Conservation (phyloP, 371 early-diverging fungal genomes). For the Chytridiales sp. region DNA sequence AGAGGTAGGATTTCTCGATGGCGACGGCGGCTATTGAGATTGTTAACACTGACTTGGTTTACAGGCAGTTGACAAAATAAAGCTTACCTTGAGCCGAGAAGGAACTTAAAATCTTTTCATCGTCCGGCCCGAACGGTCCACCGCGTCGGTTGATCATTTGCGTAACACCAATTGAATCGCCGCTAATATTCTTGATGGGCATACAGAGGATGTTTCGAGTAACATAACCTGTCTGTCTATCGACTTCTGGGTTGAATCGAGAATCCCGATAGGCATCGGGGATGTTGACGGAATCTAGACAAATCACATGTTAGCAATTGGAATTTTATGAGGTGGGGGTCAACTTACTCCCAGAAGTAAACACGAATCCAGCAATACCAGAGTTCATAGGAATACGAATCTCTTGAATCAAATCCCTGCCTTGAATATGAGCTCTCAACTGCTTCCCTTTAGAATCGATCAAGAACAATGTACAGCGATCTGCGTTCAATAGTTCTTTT, state of each 20-base stretch:
- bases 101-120: slow-evolving; percentile 44
- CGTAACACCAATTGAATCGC: slow-evolving; percentile 43
- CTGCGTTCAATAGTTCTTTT: slow-evolving; percentile 41
- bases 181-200: slow-evolving; percentile 46
- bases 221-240: slow-evolving; percentile 44
- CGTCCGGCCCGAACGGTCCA: slow-evolving; percentile 37
- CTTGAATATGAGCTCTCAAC: slow-evolving; percentile 39
- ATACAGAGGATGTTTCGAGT: slow-evolving; percentile 49
- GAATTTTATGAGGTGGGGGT: background rate
- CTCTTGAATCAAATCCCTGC: slow-evolving; percentile 37
- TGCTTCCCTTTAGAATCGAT: slow-evolving; percentile 36
- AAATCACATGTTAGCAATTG: background rate
- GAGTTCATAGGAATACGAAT: slow-evolving; percentile 39
- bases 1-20: slow-evolving; percentile 47
- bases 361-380: slow-evolving; percentile 47
- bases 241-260: slow-evolving; percentile 46
- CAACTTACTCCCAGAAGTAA: slow-evolving; percentile 36
- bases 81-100: slow-evolving; percentile 47
- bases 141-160: slow-evolving; percentile 49
- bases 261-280: slow-evolving; percentile 46
- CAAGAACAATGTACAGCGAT: slow-evolving; percentile 46
- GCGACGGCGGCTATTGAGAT: slow-evolving; percentile 46
- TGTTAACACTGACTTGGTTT: slow-evolving; percentile 10
- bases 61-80: background rate
- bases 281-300: slow-evolving; percentile 41